phyloP scores from a whole-genome alignment of 2,329 filamentous ascomycete species.

The Phoma sp. region DNA sequence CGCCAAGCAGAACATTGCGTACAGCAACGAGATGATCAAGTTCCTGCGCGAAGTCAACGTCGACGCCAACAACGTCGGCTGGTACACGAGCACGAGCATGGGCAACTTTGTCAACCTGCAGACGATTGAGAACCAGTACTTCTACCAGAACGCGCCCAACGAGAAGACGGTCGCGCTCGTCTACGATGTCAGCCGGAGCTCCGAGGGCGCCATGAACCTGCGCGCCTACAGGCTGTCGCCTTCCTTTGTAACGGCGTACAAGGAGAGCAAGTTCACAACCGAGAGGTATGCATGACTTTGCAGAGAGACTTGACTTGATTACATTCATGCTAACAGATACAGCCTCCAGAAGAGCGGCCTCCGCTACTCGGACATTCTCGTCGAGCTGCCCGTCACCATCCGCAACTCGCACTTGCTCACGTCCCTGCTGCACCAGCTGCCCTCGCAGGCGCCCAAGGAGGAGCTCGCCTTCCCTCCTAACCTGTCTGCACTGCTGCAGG shows the following conservation, averaged over 20 bases:
- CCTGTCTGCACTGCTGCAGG: constrained; percentile 75
- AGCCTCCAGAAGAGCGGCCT: constrained; percentile 95
- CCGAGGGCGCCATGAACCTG: constrained; percentile 87
- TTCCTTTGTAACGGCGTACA: constrained; percentile 87
- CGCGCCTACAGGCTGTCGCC: constrained; percentile 90
- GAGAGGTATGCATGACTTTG: constrained; percentile 77
- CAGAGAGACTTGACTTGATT: constrained; percentile 74
- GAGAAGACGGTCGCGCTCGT: constrained; percentile 87
- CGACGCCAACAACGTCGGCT: constrained; percentile 96
- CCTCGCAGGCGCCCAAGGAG: constrained; percentile 67
- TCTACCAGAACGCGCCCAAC: constrained; percentile 93
- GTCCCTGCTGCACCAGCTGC: constrained; percentile 91
- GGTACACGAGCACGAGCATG: constrained; percentile 99
- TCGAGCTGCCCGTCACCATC: constrained; percentile 86
- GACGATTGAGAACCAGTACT: constrained; percentile 97
- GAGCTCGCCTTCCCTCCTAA: constrained; percentile 79
- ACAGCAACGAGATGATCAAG: constrained; percentile 97
- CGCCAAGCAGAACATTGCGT: constrained; percentile 84
- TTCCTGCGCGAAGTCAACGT: constrained; percentile 97
- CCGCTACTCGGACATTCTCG: constrained; percentile 89
- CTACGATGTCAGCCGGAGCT: constrained; percentile 93
- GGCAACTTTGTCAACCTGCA: constrained; percentile 95
- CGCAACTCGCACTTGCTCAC: constrained; percentile 98
- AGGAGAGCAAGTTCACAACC: constrained; percentile 96
- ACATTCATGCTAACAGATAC: constrained; percentile 44